Base-by-base conservation (phyloP, 169 alveolate species). In the Cryptosporidium baileyi region DNA sequence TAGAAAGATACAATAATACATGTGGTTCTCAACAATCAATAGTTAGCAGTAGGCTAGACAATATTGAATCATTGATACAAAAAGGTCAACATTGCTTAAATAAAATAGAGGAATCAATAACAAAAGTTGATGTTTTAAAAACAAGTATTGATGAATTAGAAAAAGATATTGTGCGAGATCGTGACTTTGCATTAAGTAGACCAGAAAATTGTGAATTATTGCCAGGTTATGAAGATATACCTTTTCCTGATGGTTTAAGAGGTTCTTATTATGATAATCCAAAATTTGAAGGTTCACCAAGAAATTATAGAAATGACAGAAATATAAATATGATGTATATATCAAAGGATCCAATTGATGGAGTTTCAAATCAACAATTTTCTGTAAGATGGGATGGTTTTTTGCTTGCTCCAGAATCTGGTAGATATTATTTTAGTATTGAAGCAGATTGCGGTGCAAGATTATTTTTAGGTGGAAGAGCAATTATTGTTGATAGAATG, bases 341-440 rank as follows among this genome's bases (percentile, higher is more conserved):
- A 30, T 93, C 91, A 52, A 89, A 81, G 47, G 93, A 92, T 80
- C 97, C 97, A 7, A 88, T 89, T 9, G 92, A 90, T 9, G 96
- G 94, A 32, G 67, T 94, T 11, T 59, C 94, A 60, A 91, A 95
- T 17, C 92, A 93, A 40, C 85, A 92, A 40, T 94, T 91, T 52
- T 94, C 97, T n/a, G 89, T 92, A 5, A 88, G 96, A 24, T 92
- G 95, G 91, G 97, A 94, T 57, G 97, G 97, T 36, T 94, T 90
- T 82, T 38, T 94, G 61, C 81, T 82, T 54, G 91, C 91, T 9
- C 96, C 97, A 1, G 89, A 90, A 22, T 80, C 97, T 11, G 96
- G 91, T 34, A 82, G 88, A 24, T 94, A 93, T 61, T 88, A 91
- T 47, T 89, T 94, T 47, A 82, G 81, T 49, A 80, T 92, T 0